Base-by-base conservation (phyloP, 352 stramenopile species). In the Lagenidium sp. region DNA sequence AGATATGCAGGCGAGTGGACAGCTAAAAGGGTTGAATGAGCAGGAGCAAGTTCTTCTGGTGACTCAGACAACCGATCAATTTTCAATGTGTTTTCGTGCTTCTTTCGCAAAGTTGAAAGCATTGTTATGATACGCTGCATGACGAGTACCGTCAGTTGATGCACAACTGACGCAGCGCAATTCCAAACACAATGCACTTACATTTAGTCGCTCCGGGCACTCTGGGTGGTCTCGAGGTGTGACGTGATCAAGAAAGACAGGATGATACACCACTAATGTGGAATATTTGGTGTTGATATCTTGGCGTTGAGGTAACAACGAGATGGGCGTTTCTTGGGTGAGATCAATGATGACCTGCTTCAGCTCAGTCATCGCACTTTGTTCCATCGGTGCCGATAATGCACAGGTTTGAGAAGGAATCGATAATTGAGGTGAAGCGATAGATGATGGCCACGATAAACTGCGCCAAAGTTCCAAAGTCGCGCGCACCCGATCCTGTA, bases 1-100 rank as follows among this genome's bases (percentile, higher is more conserved):
- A 92, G 55, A 38, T 92, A 92, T 21, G 75, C 71, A n/a, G 79
- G 74, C 0, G 79, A 87, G 38, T 92, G 79, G n/a, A 92, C 79
- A 43, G 85, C 78, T 22, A 89, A 45, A 19, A 92, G 59, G 20
- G 68, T 85, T 5, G 74, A 85, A 39, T 92, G 76, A 2, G 76
- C 65, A 2, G 79, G 79, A 22, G 76, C 82, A 11, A 92, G 54
- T 25, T 88, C 68, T 38, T 86, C 71, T 12, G 76, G 74, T n/a
- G 71, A 76, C 41, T 73, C 64, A 5, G 60, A 66, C 21, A 92
- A 56, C 4, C 72, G 63, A 36, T 88, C 69, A 10, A 92, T 75
- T 50, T 83, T 81, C 7, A 92, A 50, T 3, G 64, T 64, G 39
- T 77, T 56, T 43, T 83, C 63, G 36, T 82, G 74, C 21, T 71